These are phyloP conservation scores for Cercospora sojina DNA, from an alignment of 2,329 filamentous ascomycete species.

Conservation along the genomic window DNA sequence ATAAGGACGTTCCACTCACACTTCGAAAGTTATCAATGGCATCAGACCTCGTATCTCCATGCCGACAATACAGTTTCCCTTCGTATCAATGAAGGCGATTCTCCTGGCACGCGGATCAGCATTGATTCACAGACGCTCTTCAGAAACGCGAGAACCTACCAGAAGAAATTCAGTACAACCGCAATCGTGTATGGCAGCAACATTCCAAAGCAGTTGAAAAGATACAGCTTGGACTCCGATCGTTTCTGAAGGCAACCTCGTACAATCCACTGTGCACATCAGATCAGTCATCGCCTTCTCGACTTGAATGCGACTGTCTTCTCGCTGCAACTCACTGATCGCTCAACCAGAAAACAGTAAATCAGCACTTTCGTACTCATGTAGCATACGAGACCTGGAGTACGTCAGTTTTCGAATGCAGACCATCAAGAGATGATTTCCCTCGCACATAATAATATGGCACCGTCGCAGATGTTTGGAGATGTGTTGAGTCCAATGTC, in stretches of 20 bases:
- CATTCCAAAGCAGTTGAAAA: constrained; percentile 25
- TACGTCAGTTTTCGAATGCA: background rate
- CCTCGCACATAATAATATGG: constrained; percentile 12
- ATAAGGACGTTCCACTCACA: background rate
- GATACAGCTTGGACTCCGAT: constrained; percentile 12
- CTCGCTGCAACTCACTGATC: constrained; percentile 8
- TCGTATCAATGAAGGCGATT: constrained; percentile 15
- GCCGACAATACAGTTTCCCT: constrained; percentile 17
- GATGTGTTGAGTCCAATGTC: constrained; percentile 21
- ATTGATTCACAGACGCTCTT: background rate
- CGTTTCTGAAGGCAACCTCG: constrained; percentile 18
- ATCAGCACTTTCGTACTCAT: constrained; percentile 22
- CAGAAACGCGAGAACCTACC: constrained; percentile 1
- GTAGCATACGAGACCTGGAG: constrained; percentile 10
- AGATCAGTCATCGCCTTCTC: background rate
- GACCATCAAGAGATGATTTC: background rate
- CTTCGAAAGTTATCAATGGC: constrained; percentile 20
- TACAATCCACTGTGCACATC: constrained; percentile 16
- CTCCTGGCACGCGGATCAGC: constrained; percentile 14
- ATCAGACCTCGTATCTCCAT: constrained; percentile 18
- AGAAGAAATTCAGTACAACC: constrained; percentile 20
- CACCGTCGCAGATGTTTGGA: constrained; percentile 14
- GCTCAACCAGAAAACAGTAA: constrained; percentile 19
- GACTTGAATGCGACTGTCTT: background rate
- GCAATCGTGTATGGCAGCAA: constrained; percentile 17